Conservation (phyloP, 2,329 filamentous ascomycete species). For the Hyphodiscus sp. region DNA sequence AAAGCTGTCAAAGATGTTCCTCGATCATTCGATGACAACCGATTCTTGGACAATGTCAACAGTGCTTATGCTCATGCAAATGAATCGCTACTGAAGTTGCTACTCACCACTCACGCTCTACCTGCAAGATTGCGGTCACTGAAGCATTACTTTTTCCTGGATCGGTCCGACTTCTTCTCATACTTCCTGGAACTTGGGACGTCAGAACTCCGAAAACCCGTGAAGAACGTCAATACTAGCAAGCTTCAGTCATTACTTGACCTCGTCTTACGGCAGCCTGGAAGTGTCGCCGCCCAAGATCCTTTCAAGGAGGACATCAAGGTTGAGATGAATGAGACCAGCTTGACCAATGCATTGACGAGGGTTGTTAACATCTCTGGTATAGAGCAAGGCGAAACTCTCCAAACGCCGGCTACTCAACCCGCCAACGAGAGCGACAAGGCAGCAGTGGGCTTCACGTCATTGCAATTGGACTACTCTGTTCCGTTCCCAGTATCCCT, state of each 20-base stretch:
- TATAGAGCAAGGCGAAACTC: constrained; percentile 80
- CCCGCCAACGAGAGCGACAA: constrained; percentile 70
- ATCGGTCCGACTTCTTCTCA: constrained; percentile 95
- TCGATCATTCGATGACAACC: constrained; percentile 80
- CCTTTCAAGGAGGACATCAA: constrained; percentile 98
- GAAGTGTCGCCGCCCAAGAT: constrained; percentile 86
- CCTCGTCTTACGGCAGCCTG: constrained; percentile 89
- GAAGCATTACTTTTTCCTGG: constrained; percentile 99
- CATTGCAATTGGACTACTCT: constrained; percentile 85
- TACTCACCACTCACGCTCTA: constrained; percentile 87
- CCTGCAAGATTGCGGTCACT: constrained; percentile 81
- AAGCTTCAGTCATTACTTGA: constrained; percentile 96
- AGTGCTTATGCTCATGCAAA: constrained; percentile 93
- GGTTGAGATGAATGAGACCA: constrained; percentile 92
- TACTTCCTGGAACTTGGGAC: constrained; percentile 92
- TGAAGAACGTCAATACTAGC: constrained; percentile 80
- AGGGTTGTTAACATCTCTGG: constrained; percentile 95
- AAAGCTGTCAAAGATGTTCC: constrained; percentile 86
- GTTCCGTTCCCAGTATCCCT: constrained; percentile 94
- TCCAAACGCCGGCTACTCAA: constrained; percentile 64
- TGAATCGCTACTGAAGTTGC: constrained; percentile 80
- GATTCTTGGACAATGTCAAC: constrained; percentile 94
- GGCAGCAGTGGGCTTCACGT: constrained; percentile 84
- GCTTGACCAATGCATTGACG: constrained; percentile 88
- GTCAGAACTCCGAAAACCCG: constrained; percentile 84